phyloP scores from a whole-genome alignment of 805 yeast genomes.

The Lipomyces orientalis region DNA sequence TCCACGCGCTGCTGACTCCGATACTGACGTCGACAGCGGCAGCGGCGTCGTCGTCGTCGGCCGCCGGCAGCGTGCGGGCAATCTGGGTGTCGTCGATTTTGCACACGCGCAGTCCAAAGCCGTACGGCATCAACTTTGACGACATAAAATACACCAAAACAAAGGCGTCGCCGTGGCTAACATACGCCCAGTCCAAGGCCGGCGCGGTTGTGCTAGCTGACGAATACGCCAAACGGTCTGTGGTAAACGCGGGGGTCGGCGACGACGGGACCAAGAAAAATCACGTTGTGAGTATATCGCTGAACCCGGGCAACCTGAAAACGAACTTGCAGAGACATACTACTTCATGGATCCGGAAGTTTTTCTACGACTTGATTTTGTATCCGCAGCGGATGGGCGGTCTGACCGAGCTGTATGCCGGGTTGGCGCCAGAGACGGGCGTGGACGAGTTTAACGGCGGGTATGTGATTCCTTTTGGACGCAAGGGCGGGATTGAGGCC shows the following conservation, averaged over 20 bases:
- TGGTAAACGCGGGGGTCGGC: constrained; percentile 9
- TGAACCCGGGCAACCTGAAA: constrained; percentile 30
- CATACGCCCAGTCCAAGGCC: constrained; percentile 55
- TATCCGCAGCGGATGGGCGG: constrained; percentile 21
- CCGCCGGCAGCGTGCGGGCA: constrained; percentile 44
- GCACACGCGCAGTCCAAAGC: constrained; percentile 44
- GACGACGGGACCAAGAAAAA: not conserved
- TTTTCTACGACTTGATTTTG: constrained; percentile 1
- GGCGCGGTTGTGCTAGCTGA: constrained; percentile 40
- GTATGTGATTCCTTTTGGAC: constrained; percentile 22
- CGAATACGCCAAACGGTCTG: constrained; percentile 25
- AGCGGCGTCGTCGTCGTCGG: constrained; percentile 39
- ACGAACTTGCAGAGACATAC: constrained; percentile 17
- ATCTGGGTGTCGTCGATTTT: constrained; percentile 54
- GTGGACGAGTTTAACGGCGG: not conserved
- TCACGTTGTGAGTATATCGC: constrained; percentile 22
- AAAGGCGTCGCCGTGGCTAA: constrained; percentile 9
- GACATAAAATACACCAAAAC: constrained; percentile 43
- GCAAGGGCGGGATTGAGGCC: not conserved
- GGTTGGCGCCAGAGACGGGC: constrained; percentile 7
- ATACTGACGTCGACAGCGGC: constrained; percentile 47
- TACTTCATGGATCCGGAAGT: not conserved
- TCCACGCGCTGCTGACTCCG: constrained; percentile 51
- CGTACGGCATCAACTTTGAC: constrained; percentile 47
- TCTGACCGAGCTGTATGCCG: constrained; percentile 17